Conservation (phyloP, 257 asterid species). For the Nicotiana undulata region DNA sequence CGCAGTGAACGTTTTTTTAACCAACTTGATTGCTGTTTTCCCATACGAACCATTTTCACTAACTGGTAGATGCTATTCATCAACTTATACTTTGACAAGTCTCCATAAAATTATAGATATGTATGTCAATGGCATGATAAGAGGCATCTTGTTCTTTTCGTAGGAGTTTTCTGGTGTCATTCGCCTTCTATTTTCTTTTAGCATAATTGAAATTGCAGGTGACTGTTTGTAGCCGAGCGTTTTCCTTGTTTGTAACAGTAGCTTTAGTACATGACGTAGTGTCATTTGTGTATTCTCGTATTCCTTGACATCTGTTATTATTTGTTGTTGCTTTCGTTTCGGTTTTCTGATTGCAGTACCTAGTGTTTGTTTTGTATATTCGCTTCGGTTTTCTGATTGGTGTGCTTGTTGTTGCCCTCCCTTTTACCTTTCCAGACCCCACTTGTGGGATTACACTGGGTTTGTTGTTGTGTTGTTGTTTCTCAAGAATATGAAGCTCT, state of each 20-base stretch:
- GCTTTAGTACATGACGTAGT: too few species aligned
- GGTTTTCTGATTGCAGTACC: too few species aligned
- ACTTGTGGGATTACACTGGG: too few species aligned
- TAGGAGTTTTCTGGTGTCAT: neutral
- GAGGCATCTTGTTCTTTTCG: neutral
- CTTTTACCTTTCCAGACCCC: too few species aligned
- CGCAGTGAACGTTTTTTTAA: neutral
- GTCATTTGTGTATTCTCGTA: too few species aligned
- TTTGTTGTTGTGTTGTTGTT: too few species aligned
- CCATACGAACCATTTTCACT: neutral
- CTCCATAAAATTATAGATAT: neutral
- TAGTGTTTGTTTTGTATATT: too few species aligned
- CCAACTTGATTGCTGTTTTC: neutral
- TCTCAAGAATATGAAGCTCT: neutral
- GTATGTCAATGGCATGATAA: neutral
- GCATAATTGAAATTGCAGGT: neutral
- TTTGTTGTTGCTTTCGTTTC: too few species aligned
- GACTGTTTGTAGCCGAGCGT: neutral
- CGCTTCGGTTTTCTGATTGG: too few species aligned
- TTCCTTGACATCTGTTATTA: too few species aligned
- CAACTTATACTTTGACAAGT: neutral
- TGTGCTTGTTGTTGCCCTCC: too few species aligned
- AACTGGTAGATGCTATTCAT: neutral
- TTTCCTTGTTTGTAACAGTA: too few species aligned
- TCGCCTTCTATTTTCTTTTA: neutral